Evolutionary conservation across 352 stramenopile species (phyloP), one percentile per base, ranked within the genome.

Genomic region (Pelagophyceae sp.): DNA sequence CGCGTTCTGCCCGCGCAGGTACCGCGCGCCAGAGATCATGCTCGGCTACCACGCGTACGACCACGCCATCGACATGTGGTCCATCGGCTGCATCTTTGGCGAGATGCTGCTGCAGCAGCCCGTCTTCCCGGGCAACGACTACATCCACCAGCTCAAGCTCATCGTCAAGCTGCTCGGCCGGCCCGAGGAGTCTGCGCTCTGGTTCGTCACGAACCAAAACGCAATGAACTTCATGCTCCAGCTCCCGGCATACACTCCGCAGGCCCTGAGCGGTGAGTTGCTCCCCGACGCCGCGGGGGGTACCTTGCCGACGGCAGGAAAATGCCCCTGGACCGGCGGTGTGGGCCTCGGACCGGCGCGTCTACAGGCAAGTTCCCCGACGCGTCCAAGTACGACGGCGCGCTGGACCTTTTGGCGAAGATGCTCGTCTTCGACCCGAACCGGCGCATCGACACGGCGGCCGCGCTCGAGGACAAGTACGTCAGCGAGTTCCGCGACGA

Each of bases 91-190:
- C 77, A 95, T 97, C 78, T 94, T 97, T 67, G 91, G 90, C n/a
- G 92, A 97, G 80, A 79, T 97, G 38, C 84, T 97, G 0, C 89
- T 88, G 19, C 85, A 90, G 60, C 95, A 94, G 65, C 90, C 91
- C 61, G 85, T 97, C n/a, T 96, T 97, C 63, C 92, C 91, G 5
- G 92, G 92, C 0, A 87, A 95, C 65, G 89, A 97, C 80, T 96
- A 96, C 82, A 94, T 96, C 77, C 89, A 96, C 74, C 91, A 97
- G 77, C 87, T 97, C 1, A 85, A 94, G 83, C 92, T 96, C 84
- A 97, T 97, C 75, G 93, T 88, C 78, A 90, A 95, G 72, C 93
- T 94, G 76, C 86, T 96, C 45, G 92, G 92, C 45, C 71, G 51
- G 19, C 94, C 89, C 58, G 82, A 82, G 35, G 87, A 97, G 64